Evolutionary conservation across 1,284 basidiomycete species (phyloP).

Genomic region (Cerioporus squamosus): DNA sequence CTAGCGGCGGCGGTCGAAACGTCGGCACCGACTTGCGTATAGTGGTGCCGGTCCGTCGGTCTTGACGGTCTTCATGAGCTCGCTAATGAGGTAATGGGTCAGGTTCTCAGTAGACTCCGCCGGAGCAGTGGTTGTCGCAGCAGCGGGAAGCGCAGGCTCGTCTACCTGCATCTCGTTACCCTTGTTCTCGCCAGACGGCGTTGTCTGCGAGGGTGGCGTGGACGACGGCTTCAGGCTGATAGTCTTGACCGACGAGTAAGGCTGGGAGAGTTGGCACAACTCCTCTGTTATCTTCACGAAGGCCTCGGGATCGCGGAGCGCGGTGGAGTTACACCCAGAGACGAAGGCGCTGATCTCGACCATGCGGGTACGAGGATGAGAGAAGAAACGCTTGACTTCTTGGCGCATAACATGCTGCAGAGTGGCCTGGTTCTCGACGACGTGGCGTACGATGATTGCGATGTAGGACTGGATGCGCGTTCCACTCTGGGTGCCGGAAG

Average conservation of each 20-base stretch:
- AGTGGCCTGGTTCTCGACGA: slow-evolving; percentile 78
- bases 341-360: slow-evolving; percentile 79
- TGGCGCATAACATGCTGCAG: slow-evolving; percentile 81
- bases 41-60: too few species aligned
- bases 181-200: slow-evolving; percentile 33
- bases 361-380: slow-evolving; percentile 68
- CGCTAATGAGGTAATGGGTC: slow-evolving; percentile 74
- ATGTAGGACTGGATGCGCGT: slow-evolving; percentile 83
- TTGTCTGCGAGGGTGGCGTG: slow-evolving; percentile 30
- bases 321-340: slow-evolving; percentile 79
- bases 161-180: slow-evolving; percentile 72
- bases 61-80: slow-evolving; percentile 70
- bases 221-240: slow-evolving; percentile 58
- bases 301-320: slow-evolving; percentile 77
- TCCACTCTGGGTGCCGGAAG: slow-evolving; percentile 49
- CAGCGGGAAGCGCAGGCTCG: slow-evolving; percentile 25
- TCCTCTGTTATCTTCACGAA: slow-evolving; percentile 81
- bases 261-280: slow-evolving; percentile 74
- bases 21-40: slow-evolving; percentile 64
- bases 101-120: slow-evolving; percentile 65
- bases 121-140: slow-evolving; percentile 29
- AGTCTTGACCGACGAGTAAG: slow-evolving; percentile 64
- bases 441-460: slow-evolving; percentile 87
- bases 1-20: slow-evolving; percentile 87
- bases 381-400: slow-evolving; percentile 80